phyloP scores from a whole-genome alignment of 2,329 filamentous ascomycete species.

The Akanthomyces muscarius region DNA sequence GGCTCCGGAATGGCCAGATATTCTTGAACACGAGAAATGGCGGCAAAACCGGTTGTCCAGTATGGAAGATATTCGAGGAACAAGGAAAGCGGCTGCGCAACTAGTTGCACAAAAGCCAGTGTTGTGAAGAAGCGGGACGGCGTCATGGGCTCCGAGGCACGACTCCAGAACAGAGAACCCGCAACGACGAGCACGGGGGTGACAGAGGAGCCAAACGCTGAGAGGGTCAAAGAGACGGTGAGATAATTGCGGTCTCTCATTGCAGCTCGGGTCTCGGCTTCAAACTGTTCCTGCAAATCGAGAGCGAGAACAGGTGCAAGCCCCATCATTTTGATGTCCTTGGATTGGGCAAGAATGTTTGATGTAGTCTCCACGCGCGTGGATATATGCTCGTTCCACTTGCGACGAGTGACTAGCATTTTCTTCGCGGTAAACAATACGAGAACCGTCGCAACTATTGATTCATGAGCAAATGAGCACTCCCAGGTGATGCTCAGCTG shows the following conservation, averaged over 20 bases:
- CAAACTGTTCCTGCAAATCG: not conserved
- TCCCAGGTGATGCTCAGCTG: not conserved
- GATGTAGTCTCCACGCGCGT: not conserved
- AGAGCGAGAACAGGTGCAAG: not conserved
- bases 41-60: constrained; percentile 4
- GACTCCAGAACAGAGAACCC: constrained; percentile 1
- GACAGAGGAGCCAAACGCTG: not conserved
- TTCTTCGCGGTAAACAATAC: not conserved
- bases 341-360: constrained; percentile 8
- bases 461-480: not conserved
- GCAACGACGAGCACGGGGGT: constrained; percentile 4
- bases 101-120: not conserved
- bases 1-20: not conserved
- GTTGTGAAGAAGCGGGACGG: not conserved
- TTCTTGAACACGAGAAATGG: not conserved
- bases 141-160: not conserved
- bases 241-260: constrained; percentile 8
- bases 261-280: not conserved
- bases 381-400: constrained; percentile 2
- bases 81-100: not conserved
- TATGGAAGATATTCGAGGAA: not conserved
- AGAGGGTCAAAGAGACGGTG: constrained; percentile 1
- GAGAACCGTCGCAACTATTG: not conserved
- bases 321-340: constrained; percentile 8
- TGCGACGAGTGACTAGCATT: not conserved